phyloP scores from a whole-genome alignment of 257 asterid genomes.

The Rauvolfia tetraphylla region DNA sequence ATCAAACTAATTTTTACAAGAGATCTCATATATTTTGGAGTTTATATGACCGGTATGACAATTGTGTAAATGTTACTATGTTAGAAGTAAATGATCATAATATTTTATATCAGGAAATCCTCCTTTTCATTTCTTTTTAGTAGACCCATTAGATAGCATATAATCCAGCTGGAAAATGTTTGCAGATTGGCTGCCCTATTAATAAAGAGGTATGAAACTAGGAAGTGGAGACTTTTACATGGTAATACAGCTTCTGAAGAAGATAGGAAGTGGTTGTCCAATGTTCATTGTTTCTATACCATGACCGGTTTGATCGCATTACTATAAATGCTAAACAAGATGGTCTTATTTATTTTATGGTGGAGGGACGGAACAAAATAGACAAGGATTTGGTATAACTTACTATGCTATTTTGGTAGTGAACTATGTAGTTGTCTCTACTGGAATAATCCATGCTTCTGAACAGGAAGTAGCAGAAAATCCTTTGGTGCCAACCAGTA shows the following conservation, averaged over 20 bases:
- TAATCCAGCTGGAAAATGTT: too few relatives aligned
- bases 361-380: slow-evolving; percentile 44
- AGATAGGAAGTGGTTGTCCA: slow-evolving; percentile 58
- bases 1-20: too few relatives aligned
- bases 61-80: too few relatives aligned
- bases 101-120: too few relatives aligned
- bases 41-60: too few relatives aligned
- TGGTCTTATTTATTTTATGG: slow-evolving; percentile 79
- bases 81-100: too few relatives aligned
- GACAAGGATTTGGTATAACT: slow-evolving; percentile 86
- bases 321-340: slow-evolving; percentile 58
- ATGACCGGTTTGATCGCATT: slow-evolving; percentile 87
- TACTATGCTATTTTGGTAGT: slow-evolving; percentile 63
- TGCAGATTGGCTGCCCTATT: too few relatives aligned
- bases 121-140: too few relatives aligned
- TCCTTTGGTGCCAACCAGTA: slow-evolving; percentile 78
- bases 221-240: slow-evolving; percentile 80
- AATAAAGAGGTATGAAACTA: too few relatives aligned
- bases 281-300: slow-evolving; percentile 63
- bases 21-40: too few relatives aligned
- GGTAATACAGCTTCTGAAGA: slow-evolving; percentile 61
- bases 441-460: slow-evolving; percentile 64
- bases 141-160: too few relatives aligned
- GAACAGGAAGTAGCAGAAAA: slow-evolving; percentile 85
- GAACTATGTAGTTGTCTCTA: slow-evolving; percentile 59